Evolutionary conservation across 805 yeast species (phyloP).

Genomic region (Millerago galiae): DNA sequence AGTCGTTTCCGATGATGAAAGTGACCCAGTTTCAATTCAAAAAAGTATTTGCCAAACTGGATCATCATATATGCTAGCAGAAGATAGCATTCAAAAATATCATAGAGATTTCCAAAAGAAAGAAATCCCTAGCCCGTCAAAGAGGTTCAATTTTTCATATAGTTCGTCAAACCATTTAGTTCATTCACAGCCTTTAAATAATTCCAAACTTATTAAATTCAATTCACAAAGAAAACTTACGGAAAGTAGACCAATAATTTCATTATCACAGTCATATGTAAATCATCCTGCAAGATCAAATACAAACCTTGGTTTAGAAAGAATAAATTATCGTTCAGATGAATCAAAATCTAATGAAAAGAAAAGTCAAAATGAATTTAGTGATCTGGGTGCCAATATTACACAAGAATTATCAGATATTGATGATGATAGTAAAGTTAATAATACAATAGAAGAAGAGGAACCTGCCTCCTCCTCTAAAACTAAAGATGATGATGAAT

Average conservation of each 20-base stretch:
- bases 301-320: neutral
- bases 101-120: constrained; percentile 1
- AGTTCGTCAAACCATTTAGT: too few species aligned
- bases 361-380: constrained; percentile 1
- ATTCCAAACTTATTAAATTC: neutral
- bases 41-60: neutral
- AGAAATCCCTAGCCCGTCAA: neutral
- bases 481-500: neutral
- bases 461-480: neutral
- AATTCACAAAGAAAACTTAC: neutral
- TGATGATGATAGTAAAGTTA: constrained; percentile 21
- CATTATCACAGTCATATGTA: neutral
- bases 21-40: constrained; percentile 1
- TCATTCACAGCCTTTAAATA: constrained; percentile 1
- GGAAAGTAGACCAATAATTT: neutral
- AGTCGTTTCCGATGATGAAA: constrained; percentile 22
- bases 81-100: constrained; percentile 17
- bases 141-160: neutral
- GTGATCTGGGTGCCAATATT: constrained; percentile 13
- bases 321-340: neutral
- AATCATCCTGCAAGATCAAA: neutral
- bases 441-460: constrained; percentile 8
- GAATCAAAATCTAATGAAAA: neutral
- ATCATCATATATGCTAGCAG: constrained; percentile 12
- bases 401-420: constrained; percentile 25